Conservation (phyloP, 1,284 basidiomycete species). For the Blastosporella zonata region DNA sequence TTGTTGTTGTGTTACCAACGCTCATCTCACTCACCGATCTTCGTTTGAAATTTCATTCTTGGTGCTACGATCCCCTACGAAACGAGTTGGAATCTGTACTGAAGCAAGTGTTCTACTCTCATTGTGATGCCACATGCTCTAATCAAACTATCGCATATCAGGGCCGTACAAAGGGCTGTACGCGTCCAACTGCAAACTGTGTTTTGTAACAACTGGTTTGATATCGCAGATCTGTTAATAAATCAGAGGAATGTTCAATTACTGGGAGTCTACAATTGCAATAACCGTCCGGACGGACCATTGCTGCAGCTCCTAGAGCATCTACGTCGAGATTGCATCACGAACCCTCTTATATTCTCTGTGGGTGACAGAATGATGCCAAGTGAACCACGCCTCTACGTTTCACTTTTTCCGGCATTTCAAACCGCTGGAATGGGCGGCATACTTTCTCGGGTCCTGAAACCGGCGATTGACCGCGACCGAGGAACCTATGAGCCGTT, state of each 20-base stretch:
- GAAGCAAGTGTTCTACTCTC: slow-evolving; percentile 2
- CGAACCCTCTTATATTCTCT: slow-evolving; percentile 1
- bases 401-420: slow-evolving; percentile 2
- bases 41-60: slow-evolving; percentile 1
- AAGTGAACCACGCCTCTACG: background rate
- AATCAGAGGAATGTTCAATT: background rate
- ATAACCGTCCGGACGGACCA: background rate
- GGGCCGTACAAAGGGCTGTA: background rate
- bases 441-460: background rate
- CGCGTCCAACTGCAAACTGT: background rate
- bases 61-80: background rate
- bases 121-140: background rate
- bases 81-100: background rate
- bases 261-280: slow-evolving; percentile 1
- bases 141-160: background rate
- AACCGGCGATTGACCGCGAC: background rate
- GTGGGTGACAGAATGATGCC: background rate
- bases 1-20: background rate
- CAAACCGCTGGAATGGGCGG: background rate
- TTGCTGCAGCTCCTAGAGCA: background rate
- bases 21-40: slow-evolving; percentile 6
- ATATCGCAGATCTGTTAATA: background rate
- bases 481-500: background rate
- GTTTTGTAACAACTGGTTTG: slow-evolving; percentile 3
- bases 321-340: background rate